A percentile compares a stretch with the other conserved stretches of the same genome.
Evolutionary conservation across 2,329 filamentous ascomycete species (phyloP).

Genomic region (Fusarium sp.): DNA sequence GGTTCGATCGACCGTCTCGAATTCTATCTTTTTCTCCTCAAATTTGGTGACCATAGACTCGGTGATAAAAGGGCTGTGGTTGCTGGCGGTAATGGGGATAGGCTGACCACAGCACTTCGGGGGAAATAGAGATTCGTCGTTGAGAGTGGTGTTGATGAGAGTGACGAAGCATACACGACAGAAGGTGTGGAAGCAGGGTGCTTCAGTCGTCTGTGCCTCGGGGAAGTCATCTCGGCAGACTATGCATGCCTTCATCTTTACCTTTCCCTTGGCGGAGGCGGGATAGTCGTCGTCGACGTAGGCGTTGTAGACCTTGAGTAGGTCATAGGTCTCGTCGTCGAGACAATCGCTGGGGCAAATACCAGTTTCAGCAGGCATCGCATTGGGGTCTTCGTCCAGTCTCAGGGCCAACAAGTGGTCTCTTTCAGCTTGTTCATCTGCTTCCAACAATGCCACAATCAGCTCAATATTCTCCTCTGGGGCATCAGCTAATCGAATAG

Average conservation of each 20-base stretch:
- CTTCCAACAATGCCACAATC: background rate
- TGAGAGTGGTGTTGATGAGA: background rate
- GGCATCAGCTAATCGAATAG: no score
- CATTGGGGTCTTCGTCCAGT: no score
- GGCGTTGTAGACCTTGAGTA: background rate
- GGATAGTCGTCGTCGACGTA: no score
- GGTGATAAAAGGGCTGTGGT: background rate
- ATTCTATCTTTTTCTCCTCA: background rate
- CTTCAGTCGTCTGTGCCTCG: background rate
- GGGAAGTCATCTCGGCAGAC: background rate
- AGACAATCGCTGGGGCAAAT: background rate
- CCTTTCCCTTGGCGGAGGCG: no score
- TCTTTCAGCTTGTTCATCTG: background rate
- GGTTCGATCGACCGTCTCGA: background rate
- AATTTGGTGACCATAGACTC: background rate
- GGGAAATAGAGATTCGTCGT: background rate
- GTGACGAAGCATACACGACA: background rate
- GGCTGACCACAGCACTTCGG: background rate
- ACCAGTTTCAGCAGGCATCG: no score
- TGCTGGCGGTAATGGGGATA: background rate
- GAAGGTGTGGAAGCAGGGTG: background rate
- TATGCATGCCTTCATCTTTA: background rate
- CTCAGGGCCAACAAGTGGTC: background rate
- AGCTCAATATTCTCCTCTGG: no score
- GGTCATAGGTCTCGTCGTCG: background rate